These are phyloP conservation scores for Emmonsiellopsis sp. DNA, from an alignment of 2,329 filamentous ascomycete species.

Conservation along the genomic window DNA sequence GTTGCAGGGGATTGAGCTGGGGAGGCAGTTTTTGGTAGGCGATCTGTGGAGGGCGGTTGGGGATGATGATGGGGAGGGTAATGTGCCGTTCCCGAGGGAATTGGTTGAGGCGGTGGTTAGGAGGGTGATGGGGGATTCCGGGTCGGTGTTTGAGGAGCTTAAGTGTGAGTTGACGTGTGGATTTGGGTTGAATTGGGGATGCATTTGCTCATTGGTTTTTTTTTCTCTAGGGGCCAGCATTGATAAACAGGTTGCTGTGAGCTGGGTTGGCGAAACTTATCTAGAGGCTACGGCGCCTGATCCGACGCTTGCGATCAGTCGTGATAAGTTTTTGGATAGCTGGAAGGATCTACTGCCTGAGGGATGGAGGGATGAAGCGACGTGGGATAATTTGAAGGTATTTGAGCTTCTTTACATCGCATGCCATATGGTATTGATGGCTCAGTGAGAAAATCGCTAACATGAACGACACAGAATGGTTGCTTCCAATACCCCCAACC, in stretches of 20 bases:
- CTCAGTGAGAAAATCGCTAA: conserved; percentile 1
- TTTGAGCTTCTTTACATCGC: conserved; percentile 5
- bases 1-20: conserved; percentile 31
- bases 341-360: conserved; percentile 38
- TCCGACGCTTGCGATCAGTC: conserved; percentile 19
- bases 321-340: conserved; percentile 25
- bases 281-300: conserved; percentile 29
- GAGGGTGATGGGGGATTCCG: conserved; percentile 22
- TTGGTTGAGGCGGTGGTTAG: conserved; percentile 31
- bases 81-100: conserved; percentile 20
- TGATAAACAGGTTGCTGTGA: conserved; percentile 23
- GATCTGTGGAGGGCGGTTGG: conserved; percentile 32
- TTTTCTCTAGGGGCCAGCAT: conserved; percentile 28
- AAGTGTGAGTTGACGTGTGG: conserved; percentile 25
- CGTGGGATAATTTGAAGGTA: conserved; percentile 25
- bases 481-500: conserved; percentile 26
- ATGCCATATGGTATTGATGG: neutral
- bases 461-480: conserved; percentile 15
- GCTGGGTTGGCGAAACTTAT: conserved; percentile 32
- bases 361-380: conserved; percentile 28
- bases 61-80: conserved; percentile 20
- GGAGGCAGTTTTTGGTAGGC: conserved; percentile 30
- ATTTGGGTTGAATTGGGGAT: neutral
- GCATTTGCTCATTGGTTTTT: neutral
- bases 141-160: conserved; percentile 15